A percentile compares a stretch with the other conserved stretches of the same genome.
Conservation (phyloP, 1,284 basidiomycete genomes). For the Coriolopsis trogii region DNA sequence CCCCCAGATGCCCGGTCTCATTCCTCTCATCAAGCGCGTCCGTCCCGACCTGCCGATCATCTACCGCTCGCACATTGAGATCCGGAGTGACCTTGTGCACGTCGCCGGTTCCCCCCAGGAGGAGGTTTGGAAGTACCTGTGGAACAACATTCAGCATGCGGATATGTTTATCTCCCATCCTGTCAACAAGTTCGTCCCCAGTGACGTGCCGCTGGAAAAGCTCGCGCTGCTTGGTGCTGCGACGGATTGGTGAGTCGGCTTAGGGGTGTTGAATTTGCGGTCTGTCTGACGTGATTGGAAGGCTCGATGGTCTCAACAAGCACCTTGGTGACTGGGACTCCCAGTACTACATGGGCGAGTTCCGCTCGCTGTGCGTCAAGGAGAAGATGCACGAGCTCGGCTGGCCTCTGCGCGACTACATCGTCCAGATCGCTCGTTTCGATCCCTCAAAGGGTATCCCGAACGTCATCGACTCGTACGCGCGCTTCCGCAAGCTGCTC, state of each 20-base stretch:
- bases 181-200: constrained; percentile 89
- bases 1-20: constrained; percentile 85
- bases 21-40: constrained; percentile 82
- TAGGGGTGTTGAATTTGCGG: background rate
- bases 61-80: constrained; percentile 91
- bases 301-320: constrained; percentile 91
- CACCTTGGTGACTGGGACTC: constrained; percentile 74
- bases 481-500: constrained; percentile 71
- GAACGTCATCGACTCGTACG: constrained; percentile 82
- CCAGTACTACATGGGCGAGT: constrained; percentile 82
- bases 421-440: constrained; percentile 86
- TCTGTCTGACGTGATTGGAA: constrained; percentile 31
- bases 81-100: constrained; percentile 78
- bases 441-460: constrained; percentile 77
- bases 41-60: constrained; percentile 82
- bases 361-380: constrained; percentile 72
- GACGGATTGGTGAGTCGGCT: constrained; percentile 67
- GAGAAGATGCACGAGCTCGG: constrained; percentile 65
- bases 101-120: constrained; percentile 78
- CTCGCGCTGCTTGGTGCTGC: constrained; percentile 75
- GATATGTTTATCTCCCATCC: constrained; percentile 90
- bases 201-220: constrained; percentile 74
- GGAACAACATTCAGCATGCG: constrained; percentile 84
- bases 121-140: constrained; percentile 89
- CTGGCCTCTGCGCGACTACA: constrained; percentile 81